A percentile compares a stretch with the other conserved stretches of the same genome.
Conservation (phyloP, 306 rosid genomes). For the Trifolium fragiferum region DNA sequence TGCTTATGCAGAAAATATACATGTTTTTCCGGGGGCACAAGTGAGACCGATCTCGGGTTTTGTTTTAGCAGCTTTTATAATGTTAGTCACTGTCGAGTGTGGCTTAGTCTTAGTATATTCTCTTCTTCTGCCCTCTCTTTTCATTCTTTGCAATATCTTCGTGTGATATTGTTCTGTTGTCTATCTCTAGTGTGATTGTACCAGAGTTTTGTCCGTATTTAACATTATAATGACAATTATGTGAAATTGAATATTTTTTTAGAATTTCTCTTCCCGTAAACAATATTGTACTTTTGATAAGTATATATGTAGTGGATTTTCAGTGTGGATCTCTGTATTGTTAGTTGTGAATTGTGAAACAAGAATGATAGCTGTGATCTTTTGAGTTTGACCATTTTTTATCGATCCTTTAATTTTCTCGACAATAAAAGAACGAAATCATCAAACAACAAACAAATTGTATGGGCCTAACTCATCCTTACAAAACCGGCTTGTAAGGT, state of each 20-base stretch:
- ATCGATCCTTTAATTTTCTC: no score
- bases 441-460: no score
- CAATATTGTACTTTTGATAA: conserved; percentile 19
- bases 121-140: conserved; percentile 30
- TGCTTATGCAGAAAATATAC: conserved; percentile 84
- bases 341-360: not conserved
- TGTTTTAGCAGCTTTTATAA: conserved; percentile 34
- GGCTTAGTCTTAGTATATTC: conserved; percentile 55
- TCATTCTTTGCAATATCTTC: conserved; percentile 10
- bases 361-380: not conserved
- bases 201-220: conserved; percentile 22
- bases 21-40: conserved; percentile 86
- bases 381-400: no score
- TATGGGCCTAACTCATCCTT: no score
- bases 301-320: not conserved
- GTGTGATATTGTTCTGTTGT: conserved; percentile 32
- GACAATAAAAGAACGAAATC: no score
- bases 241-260: conserved; percentile 21
- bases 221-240: conserved; percentile 25
- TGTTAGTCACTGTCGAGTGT: conserved; percentile 33
- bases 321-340: not conserved
- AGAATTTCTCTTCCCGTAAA: not conserved
- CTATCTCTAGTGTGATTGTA: conserved; percentile 38
- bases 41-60: conserved; percentile 54
- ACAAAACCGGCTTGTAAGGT: no score